Percentiles rank a stretch among this genome's conserved stretches.
These are phyloP conservation scores for Brassica rapa DNA, from an alignment of 345 rosid species.

Conservation along the genomic window DNA sequence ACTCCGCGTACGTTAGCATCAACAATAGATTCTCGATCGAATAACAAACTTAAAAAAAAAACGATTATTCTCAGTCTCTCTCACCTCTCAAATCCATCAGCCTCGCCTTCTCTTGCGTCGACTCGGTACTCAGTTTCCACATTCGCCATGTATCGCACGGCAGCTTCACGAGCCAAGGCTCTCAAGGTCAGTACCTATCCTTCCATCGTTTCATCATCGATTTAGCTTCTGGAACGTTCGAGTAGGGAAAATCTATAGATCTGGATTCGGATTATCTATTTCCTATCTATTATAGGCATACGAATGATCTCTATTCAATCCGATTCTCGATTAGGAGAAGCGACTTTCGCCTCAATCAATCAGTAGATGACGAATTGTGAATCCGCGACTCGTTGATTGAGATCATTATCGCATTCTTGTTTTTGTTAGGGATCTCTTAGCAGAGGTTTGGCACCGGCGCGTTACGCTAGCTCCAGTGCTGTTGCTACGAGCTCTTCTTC, in stretches of 20 bases:
- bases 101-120: background rate
- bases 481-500: conserved; percentile 42
- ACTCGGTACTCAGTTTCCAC: conserved; percentile 18
- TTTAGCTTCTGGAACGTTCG: conserved; percentile 19
- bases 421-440: conserved; percentile 49
- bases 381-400: background rate
- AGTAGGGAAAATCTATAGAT: conserved; percentile 2
- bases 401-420: background rate
- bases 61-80: too few relatives aligned
- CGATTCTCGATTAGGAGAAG: conserved; percentile 6
- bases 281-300: too few relatives aligned
- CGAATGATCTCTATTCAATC: too few relatives aligned
- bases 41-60: too few relatives aligned
- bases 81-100: background rate
- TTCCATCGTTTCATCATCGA: background rate
- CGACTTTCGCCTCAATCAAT: background rate
- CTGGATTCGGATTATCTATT: conserved; percentile 30
- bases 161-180: conserved; percentile 55
- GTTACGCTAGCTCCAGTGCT: conserved; percentile 63
- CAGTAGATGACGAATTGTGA: background rate
- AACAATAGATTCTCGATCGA: too few relatives aligned
- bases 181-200: conserved; percentile 48
- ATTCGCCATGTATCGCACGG: conserved; percentile 55
- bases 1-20: too few relatives aligned
- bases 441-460: conserved; percentile 44